Base-by-base conservation (phyloP, 2,329 filamentous ascomycete genomes). In the Rachicladosporium sp. region DNA sequence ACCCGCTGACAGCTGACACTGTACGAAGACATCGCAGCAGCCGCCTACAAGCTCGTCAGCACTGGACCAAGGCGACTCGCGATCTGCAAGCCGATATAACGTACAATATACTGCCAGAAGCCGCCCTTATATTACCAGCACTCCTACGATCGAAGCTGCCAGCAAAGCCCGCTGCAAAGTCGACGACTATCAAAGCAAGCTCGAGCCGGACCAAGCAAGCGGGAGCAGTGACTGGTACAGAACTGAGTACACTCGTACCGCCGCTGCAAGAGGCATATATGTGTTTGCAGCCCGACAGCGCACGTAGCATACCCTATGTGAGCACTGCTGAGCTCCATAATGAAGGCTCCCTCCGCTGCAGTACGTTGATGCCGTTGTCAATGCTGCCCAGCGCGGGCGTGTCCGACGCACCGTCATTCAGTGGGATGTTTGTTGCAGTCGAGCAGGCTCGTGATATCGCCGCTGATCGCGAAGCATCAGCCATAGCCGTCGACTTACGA, bases 111-210 rank as follows among this genome's bases (percentile, higher is more conserved):
- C 73, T 96, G 10, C 84, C 89, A 34, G 91, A 98, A 52, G 95
- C 91, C 1, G 94, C 87, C 0, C 78, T 95, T 19, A 93, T 87
- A 0, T 81, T 89, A 43, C 86, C 88, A 1, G 78, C 84, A 0
- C 68, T 89, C 3, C 46, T 42, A 10, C 29, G 37, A 29, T 12
- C 30, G 10, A 35, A 31, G 12, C 23, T 7, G 8, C 23, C 23
- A 27, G 23, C 23, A 27, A 27, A 27, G 23, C 23, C 23, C 23
- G 23, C 23, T 27, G 23, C 23, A 4, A 27, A 27, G 23, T 27
- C 8, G 15, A 27, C 30, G 9, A 13, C 37, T 36, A 13, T 31
- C 31, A 43, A 35, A 6, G 21, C 35, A 15, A 7, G 19, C 2
- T 12, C 37, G 33, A 35, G 42, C 30, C 31, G 36, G 31, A 12